Percentiles rank a stretch among this genome's conserved stretches.
These are phyloP conservation scores for Citrus inodora DNA, from an alignment of 345 rosid species.

Conservation along the genomic window DNA sequence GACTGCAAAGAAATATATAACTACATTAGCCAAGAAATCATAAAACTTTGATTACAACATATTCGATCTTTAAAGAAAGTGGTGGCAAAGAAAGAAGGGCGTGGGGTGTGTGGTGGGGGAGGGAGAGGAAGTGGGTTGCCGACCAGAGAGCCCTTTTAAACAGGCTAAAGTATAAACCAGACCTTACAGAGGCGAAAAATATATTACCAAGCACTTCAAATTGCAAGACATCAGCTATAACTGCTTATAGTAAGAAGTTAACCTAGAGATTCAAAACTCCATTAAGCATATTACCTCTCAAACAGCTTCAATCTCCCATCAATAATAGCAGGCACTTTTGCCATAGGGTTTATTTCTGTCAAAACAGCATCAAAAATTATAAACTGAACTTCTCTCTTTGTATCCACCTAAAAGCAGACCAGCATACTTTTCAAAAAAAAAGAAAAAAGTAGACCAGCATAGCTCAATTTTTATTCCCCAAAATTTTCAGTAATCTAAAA, in stretches of 20 bases:
- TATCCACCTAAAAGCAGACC: background rate
- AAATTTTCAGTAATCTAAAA: background rate
- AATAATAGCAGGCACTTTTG: slow-evolving; percentile 64
- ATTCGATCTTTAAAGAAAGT: background rate
- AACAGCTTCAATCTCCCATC: slow-evolving; percentile 81
- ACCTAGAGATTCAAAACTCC: background rate
- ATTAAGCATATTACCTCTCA: slow-evolving; percentile 54
- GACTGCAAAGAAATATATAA: slow-evolving; percentile 46
- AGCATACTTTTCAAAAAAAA: background rate
- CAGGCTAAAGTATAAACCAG: background rate
- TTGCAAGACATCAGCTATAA: background rate
- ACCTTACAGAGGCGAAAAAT: background rate
- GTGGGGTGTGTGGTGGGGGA: too few species aligned
- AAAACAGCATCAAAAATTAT: slow-evolving; percentile 7
- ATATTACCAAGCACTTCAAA: background rate
- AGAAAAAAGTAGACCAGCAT: background rate
- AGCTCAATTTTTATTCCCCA: background rate
- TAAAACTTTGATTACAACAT: background rate
- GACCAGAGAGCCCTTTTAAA: background rate
- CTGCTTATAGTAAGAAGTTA: background rate
- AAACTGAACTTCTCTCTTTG: background rate
- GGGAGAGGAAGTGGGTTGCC: too few species aligned
- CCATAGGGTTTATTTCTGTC: slow-evolving; percentile 71
- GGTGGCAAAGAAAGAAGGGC: too few species aligned
- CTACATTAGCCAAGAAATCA: background rate